Conservation (phyloP, 163 green algal species). For the Botryococcus braunii region DNA sequence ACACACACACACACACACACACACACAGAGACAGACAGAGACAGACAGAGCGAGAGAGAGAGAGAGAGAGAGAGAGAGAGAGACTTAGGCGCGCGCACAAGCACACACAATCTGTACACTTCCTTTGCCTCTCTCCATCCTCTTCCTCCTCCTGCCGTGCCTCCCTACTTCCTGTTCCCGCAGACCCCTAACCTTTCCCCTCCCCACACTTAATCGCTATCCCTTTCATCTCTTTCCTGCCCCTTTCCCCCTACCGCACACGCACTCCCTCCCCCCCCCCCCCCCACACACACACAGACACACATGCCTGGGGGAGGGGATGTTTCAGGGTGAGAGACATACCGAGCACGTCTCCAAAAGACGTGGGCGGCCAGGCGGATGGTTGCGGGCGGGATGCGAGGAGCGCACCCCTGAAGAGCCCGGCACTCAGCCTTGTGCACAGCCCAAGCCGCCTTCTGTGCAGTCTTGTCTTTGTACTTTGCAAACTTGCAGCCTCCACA, state of each 20-base stretch:
- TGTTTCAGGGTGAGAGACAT: background rate
- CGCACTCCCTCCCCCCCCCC: no score
- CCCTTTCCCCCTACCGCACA: background rate
- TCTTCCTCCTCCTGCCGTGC: no score
- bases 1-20: no score
- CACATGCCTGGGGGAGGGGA: no score
- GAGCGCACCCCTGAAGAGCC: background rate
- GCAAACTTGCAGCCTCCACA: slow-evolving; percentile 3
- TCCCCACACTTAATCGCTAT: background rate
- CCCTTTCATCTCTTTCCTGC: background rate
- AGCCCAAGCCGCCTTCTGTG: slow-evolving; percentile 3
- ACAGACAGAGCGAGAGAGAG: no score
- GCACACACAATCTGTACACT: no score
- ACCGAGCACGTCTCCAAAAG: background rate
- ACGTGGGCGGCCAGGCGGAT: slow-evolving; percentile 3
- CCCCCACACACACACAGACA: no score
- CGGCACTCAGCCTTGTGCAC: slow-evolving; percentile 3
- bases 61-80: no score
- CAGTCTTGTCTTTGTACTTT: background rate
- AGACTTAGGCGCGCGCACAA: no score
- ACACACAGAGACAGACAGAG: no score
- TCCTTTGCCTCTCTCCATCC: no score
- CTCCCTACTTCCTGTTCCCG: background rate
- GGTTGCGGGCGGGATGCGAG: background rate
- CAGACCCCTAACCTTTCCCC: background rate